A percentile compares a stretch with the other conserved stretches of the same genome.
Evolutionary conservation across 2,329 filamentous ascomycete genomes (phyloP).

Genomic region (Monilinia aucupariae): DNA sequence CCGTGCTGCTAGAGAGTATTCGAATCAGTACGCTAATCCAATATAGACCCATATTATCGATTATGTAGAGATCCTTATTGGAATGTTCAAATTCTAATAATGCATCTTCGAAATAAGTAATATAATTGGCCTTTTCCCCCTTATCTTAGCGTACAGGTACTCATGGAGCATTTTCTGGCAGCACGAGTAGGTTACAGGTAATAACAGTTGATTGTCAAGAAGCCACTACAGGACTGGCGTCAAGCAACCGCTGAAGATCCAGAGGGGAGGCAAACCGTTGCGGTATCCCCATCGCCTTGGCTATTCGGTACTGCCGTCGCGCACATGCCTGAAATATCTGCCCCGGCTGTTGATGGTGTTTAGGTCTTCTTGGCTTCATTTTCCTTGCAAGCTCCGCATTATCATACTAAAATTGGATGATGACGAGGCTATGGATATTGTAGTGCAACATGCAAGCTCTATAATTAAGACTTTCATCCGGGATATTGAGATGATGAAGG

Average conservation of each 20-base stretch:
- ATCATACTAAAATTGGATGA: not conserved
- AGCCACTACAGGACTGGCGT: conserved; percentile 18
- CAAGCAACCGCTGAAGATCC: conserved; percentile 21
- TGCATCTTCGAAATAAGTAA: too few species aligned
- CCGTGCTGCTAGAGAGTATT: too few species aligned
- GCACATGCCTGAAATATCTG: conserved; percentile 1
- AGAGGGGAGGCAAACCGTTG: conserved; percentile 19
- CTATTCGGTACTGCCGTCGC: conserved; percentile 13
- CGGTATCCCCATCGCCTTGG: not conserved
- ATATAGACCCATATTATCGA: too few species aligned
- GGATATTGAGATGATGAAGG: not conserved
- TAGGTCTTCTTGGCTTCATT: conserved; percentile 14
- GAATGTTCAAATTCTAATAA: too few species aligned
- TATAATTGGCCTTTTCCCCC: too few species aligned
- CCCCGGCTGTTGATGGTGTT: not conserved
- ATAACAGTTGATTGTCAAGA: conserved; percentile 2
- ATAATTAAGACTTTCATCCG: not conserved
- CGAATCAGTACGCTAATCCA: too few species aligned
- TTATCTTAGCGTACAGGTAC: too few species aligned
- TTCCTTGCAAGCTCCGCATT: not conserved
- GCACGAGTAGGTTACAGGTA: not conserved
- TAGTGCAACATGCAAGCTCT: not conserved
- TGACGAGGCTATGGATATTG: conserved; percentile 1
- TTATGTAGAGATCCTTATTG: too few species aligned
- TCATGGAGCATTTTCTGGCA: too few species aligned